Percentiles rank a stretch among this genome's conserved stretches.
phyloP scores from a whole-genome alignment of 371 early-diverging fungal genomes.

The Fennellomyces sp. region DNA sequence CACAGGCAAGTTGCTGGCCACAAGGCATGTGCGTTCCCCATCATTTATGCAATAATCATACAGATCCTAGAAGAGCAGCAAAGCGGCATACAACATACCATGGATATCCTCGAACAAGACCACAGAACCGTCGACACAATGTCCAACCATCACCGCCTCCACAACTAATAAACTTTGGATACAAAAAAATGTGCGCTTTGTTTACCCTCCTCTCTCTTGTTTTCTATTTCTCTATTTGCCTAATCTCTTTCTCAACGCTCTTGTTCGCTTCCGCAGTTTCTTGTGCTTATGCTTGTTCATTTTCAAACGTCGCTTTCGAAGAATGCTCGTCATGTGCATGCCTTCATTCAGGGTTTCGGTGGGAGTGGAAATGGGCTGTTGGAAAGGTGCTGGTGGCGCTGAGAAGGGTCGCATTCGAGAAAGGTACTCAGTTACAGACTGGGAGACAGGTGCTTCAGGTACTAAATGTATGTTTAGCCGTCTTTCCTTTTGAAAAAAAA shows the following conservation, averaged over 20 bases:
- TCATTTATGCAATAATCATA: background rate
- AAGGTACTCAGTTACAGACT: constrained; percentile 32
- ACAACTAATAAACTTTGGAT: background rate
- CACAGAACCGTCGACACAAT: constrained; percentile 23
- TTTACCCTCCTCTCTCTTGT: background rate
- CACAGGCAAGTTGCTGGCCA: constrained; percentile 37
- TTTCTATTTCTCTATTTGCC: constrained; percentile 63
- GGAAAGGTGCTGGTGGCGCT: constrained; percentile 36
- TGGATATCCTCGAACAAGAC: constrained; percentile 58
- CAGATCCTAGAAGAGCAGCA: constrained; percentile 67
- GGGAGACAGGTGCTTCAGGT: constrained; percentile 7
- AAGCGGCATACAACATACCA: constrained; percentile 64
- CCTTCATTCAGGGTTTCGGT: constrained; percentile 15
- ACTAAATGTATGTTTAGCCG: background rate
- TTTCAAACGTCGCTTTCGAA: constrained; percentile 80
- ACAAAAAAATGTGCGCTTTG: background rate
- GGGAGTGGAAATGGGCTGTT: constrained; percentile 23
- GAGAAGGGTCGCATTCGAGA: constrained; percentile 42
- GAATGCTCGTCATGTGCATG: constrained; percentile 64
- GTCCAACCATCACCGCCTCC: background rate
- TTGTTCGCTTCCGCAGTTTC: constrained; percentile 80
- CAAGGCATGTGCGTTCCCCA: background rate
- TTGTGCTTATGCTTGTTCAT: constrained; percentile 90
- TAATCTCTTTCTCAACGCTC: constrained; percentile 77
- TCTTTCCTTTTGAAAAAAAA: background rate